Base-by-base conservation (phyloP, 2,329 filamentous ascomycete species). In the Cladorrhinum sp. region DNA sequence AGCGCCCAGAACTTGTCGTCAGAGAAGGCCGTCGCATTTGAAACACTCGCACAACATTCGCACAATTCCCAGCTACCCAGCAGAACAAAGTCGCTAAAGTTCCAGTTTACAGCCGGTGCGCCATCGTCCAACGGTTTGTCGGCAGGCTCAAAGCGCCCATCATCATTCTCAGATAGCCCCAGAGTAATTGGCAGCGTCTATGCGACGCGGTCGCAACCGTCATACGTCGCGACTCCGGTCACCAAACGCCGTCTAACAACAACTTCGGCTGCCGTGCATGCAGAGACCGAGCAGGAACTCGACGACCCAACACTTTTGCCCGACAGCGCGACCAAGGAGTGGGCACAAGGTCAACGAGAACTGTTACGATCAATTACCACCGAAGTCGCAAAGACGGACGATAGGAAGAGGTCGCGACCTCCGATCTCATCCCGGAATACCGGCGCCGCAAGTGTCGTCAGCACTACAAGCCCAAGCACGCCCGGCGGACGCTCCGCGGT, bases 351-450 rank as follows among this genome's bases (percentile, higher is more conserved):
- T 58, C 80, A 80, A 69, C 78, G 78, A 56, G 79, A 82, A 66
- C 71, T 81, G 59, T 68, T 80, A 55, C 69, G 79, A 57, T 77
- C 78, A 64, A 82, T 79, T 66, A 70, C 77, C 18, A 66, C 79
- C 49, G 74, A 78, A 61, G 69, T 73, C 50, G 77, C 73, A 50
- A 70, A 74, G 59, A 70, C 79, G 59, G 78, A 84, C 79, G 83
- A 83, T 61, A 79, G 74, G 70, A 78, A 77, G 70, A 69, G 68
- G 70, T 70, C 76, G 73, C 73, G 81, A 70, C 78, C 78, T 48
- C 81, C 81, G 22, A 72, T 81, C 60, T 84, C 82, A 22, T 83
- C 80, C 71, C 80, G 77, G 65, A 27, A 24, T 16, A 50, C 23
- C 24, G 41, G 20, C 41, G 41, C 18, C 16, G 10, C 18, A 18